Base-by-base conservation (phyloP, 2,329 filamentous ascomycete genomes). In the Penicillium sp. region DNA sequence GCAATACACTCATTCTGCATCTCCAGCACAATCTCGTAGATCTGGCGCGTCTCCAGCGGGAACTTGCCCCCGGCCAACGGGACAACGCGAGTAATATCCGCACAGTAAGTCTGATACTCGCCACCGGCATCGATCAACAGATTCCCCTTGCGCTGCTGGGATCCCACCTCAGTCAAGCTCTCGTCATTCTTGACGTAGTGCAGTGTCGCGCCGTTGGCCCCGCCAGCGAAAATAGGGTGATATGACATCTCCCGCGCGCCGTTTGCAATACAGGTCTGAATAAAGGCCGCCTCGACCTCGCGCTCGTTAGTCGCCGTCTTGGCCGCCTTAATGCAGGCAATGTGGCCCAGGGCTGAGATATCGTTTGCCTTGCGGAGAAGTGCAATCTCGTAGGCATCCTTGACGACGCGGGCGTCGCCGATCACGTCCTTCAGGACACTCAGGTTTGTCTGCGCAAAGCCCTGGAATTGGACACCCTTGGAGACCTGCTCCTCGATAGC, bases 21-120 rank as follows among this genome's bases (percentile, higher is more conserved):
- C 59, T 83, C 80, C 65, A 89, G 81, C 3, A 96, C 93, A 27
- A 95, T 81, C 47, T 85, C 82, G 73, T 97, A 93, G 54, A 97
- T 88, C 10, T 85, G 83, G 50, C 84, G 83, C 0, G 88, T 88
- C 72, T 94, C 89, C 14, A 81, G 74, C 0, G 86, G 85, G 66
- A 92, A 96, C 0, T 78, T 78, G 6, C 90, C 90, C 16, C 90
- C 90, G 14, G 83, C 84, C 22, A 97, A 78, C 4, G 94, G 94
- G 65, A 97, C 87, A 0, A 93, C 95, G 39, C 94, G 86, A 0
- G 95, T 98, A 31, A 98, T 87, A 74, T 98, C 94, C 58, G 89
- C 90, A 33, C 92, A 92, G 73, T 99, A 98, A 66, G 89, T 88
- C 50, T 87, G 79, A 77, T 87, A 96, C 75, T 98, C 94, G 65